phyloP scores from a whole-genome alignment of 805 yeast species.

The Nakazawaea sp. region DNA sequence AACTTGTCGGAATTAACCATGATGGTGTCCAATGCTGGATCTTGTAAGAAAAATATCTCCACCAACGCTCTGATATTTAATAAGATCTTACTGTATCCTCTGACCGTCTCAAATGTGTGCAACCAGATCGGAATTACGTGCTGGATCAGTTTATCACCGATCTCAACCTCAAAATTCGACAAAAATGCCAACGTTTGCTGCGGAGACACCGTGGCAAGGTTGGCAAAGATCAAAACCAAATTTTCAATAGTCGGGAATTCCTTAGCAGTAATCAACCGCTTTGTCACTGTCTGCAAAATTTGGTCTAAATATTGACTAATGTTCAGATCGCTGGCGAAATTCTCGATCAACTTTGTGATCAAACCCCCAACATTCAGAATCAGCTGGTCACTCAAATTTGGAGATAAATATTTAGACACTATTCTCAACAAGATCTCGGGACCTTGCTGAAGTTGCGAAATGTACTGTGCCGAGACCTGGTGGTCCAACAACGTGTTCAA shows the following conservation, averaged over 20 bases:
- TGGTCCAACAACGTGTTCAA: constrained; percentile 51
- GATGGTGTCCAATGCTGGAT: constrained; percentile 41
- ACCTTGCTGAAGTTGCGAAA: constrained; percentile 35
- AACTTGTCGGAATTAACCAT: constrained; percentile 72
- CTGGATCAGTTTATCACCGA: constrained; percentile 14
- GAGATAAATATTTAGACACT: constrained; percentile 63
- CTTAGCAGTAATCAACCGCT: constrained; percentile 56
- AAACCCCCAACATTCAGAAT: constrained; percentile 69
- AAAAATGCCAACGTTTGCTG: constrained; percentile 59
- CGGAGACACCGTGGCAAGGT: constrained; percentile 58
- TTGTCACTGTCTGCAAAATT: constrained; percentile 69
- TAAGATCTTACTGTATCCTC: constrained; percentile 70
- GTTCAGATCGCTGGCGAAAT: constrained; percentile 26
- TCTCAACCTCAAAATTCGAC: constrained; percentile 26
- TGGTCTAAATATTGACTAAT: constrained; percentile 39
- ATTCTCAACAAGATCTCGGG: constrained; percentile 52
- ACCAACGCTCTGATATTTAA: constrained; percentile 66
- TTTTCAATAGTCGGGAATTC: constrained; percentile 74
- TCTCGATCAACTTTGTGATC: constrained; percentile 20
- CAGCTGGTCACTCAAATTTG: constrained; percentile 71
- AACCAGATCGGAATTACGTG: constrained; percentile 67
- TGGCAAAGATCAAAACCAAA: constrained; percentile 68
- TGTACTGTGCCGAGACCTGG: constrained; percentile 23
- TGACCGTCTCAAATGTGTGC: constrained; percentile 67
- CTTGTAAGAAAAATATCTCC: constrained; percentile 54